Percentiles rank a stretch among this genome's conserved stretches.
Conservation (phyloP, 2,329 filamentous ascomycete genomes). For the Xylogone sp. region DNA sequence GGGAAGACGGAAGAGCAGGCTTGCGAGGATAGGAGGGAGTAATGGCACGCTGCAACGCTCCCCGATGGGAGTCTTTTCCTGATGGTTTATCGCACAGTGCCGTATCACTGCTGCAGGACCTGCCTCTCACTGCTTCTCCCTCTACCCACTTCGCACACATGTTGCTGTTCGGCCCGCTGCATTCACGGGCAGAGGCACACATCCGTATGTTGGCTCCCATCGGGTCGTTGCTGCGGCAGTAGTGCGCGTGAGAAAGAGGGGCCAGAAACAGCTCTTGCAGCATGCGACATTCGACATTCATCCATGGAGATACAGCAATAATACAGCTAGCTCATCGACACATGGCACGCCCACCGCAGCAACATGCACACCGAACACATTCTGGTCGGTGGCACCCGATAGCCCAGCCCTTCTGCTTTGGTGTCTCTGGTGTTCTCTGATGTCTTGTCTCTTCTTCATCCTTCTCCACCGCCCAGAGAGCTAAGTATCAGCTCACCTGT, state of each 20-base stretch:
- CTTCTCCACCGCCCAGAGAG: too few relatives aligned
- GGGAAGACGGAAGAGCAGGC: neutral
- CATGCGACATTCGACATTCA: neutral
- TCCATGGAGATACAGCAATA: neutral
- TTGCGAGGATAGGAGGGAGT: neutral
- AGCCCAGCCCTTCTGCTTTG: too few relatives aligned
- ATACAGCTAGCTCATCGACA: neutral
- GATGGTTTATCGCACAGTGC: neutral
- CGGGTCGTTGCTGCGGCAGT: too few relatives aligned
- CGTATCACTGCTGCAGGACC: neutral
- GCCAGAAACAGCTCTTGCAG: too few relatives aligned
- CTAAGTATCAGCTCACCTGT: too few relatives aligned
- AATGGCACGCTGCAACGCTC: neutral
- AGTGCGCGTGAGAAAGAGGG: neutral
- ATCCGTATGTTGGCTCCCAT: neutral
- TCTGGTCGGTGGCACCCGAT: too few relatives aligned
- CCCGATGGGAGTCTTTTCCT: neutral
- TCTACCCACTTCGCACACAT: neutral
- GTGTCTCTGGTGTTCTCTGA: too few relatives aligned
- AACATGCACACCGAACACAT: too few relatives aligned
- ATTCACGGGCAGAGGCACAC: neutral
- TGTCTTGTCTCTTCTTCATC: too few relatives aligned
- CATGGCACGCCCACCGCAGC: neutral
- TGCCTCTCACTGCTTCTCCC: too few relatives aligned
- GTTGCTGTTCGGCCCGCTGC: neutral